phyloP scores from a whole-genome alignment of 2,329 filamentous ascomycete genomes.

The Claviceps fusiformis region DNA sequence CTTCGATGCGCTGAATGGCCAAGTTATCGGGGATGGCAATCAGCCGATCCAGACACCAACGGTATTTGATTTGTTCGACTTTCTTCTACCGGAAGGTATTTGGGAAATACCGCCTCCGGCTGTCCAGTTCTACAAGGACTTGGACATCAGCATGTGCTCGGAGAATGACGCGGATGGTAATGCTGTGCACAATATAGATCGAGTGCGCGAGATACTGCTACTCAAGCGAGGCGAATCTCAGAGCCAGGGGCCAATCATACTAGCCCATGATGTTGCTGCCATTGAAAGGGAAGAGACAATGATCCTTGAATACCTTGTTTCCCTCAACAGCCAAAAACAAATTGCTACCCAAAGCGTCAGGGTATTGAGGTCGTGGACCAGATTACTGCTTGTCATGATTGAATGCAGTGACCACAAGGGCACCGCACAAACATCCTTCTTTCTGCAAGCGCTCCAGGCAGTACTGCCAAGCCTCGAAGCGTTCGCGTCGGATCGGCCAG shows the following conservation, averaged over 20 bases:
- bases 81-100: slow-evolving; percentile 45
- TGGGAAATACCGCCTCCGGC: slow-evolving; percentile 38
- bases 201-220: slow-evolving; percentile 60
- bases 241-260: slow-evolving; percentile 32
- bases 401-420: slow-evolving; percentile 69
- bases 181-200: slow-evolving; percentile 52
- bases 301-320: slow-evolving; percentile 48
- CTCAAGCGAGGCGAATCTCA: slow-evolving; percentile 52
- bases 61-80: slow-evolving; percentile 89
- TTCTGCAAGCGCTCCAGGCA: slow-evolving; percentile 75
- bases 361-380: slow-evolving; percentile 71
- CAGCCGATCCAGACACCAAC: slow-evolving; percentile 56
- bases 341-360: slow-evolving; percentile 45
- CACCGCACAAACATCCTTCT: slow-evolving; percentile 58
- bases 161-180: slow-evolving; percentile 44
- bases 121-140: slow-evolving; percentile 46
- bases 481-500: slow-evolving; percentile 53
- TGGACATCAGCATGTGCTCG: slow-evolving; percentile 54
- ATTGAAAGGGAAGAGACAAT: slow-evolving; percentile 45
- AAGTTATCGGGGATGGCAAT: slow-evolving; percentile 52
- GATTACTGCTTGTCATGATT: slow-evolving; percentile 70
- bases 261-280: slow-evolving; percentile 32
- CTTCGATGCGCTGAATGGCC: slow-evolving; percentile 64
- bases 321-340: slow-evolving; percentile 49
- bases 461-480: slow-evolving; percentile 78